Base-by-base conservation (phyloP, 225 moss, liverwort and hornwort species). In the Thuidium tamariscinum region DNA sequence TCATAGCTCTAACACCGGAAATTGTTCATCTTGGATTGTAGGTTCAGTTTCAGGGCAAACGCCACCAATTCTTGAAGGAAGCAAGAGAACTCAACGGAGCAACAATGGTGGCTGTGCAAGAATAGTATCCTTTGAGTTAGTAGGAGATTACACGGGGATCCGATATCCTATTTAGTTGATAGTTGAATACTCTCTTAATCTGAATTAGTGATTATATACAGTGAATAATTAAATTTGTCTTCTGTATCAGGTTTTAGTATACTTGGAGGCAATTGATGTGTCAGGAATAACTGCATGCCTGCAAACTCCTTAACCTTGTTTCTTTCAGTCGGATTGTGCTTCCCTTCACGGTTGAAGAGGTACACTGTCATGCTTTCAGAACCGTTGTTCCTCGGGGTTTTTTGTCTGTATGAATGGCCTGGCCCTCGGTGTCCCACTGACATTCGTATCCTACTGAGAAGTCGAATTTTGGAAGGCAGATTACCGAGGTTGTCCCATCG, bases 291-390 rank as follows among this genome's bases (percentile, higher is more conserved):
- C 22, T n/a, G 69, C 46, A 73, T 44, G n/a, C 66, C 34, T 87
- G 86, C 70, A 30, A 57, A 79, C 67, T 90, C 90, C 88, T 92
- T 92, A 52, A 92, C 85, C 74, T 30, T 48, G 77, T 65, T 56
- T 86, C 55, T 13, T 74, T 36, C 87, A 92, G 92, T 84, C 94
- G 96, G 37, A 96, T 96, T 51, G 91, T 96, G 71, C 91, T 96
- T 75, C 96, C 96, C 23, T 96, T 96, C 86, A 95, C 96, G 17
- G 87, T 96, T 37, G 92, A 95, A 91, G 96, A 96, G 92, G 92
- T 92, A 87, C 64, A 8, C 39, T 54, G 11, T 36, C 60, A 70
- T 68, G 17, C 54, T 77, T 80, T 55, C 49, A 48, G 75, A 82
- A 69, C 27, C 18, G 4, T 70, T 86, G 7, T 30, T 77, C 36